A percentile compares a stretch with the other conserved stretches of the same genome.
These are phyloP conservation scores for Coniochaeta sp. DNA, from an alignment of 2,329 filamentous ascomycete genomes.

Conservation along the genomic window DNA sequence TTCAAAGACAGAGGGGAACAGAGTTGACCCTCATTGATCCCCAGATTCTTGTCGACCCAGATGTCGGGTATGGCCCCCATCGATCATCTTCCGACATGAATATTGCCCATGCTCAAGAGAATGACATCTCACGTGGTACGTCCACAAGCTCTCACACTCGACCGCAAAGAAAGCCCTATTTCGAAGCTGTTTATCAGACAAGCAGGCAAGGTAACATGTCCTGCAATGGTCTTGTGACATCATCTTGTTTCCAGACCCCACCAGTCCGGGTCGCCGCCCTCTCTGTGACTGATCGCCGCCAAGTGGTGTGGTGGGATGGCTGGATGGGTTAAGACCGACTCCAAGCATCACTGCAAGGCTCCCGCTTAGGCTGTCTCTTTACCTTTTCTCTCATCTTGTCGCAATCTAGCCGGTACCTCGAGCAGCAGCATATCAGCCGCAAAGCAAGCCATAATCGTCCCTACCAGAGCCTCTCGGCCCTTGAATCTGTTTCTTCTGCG, in stretches of 20 bases:
- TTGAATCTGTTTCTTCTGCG: not conserved
- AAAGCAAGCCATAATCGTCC: not conserved
- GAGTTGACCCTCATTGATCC: not conserved
- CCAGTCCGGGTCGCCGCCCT: not conserved
- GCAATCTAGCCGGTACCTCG: not conserved
- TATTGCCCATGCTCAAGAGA: not conserved
- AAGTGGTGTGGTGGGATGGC: not conserved
- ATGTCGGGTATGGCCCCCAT: not conserved
- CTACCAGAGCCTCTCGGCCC: not conserved
- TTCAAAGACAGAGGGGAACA: too few relatives aligned
- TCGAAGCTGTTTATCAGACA: not conserved
- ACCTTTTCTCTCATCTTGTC: not conserved
- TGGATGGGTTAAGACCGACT: not conserved
- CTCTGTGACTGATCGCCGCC: not conserved
- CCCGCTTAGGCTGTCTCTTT: not conserved
- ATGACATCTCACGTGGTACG: too few relatives aligned
- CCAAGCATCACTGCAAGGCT: not conserved
- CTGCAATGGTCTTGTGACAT: not conserved
- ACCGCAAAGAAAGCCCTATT: not conserved
- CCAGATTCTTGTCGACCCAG: not conserved
- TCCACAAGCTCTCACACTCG: too few relatives aligned
- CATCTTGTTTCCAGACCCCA: not conserved
- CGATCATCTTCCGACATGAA: not conserved
- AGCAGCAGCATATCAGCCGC: not conserved
- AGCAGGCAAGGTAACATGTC: not conserved